These are phyloP conservation scores for Fusarium camptoceras DNA, from an alignment of 2,329 filamentous ascomycete species.

Conservation along the genomic window DNA sequence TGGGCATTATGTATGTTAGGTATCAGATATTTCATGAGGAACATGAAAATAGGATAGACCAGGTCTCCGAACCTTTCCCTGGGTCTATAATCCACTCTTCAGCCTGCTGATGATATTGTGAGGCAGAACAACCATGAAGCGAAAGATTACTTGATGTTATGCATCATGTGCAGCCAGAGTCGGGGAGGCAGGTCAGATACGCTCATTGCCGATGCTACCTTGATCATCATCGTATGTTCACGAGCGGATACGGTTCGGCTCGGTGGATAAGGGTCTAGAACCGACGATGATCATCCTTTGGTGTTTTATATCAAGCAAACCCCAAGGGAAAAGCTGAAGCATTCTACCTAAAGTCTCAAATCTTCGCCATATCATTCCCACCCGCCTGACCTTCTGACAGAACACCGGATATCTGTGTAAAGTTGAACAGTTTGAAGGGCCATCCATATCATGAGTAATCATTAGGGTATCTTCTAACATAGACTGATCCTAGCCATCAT, in stretches of 20 bases:
- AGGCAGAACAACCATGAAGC: accelerated
- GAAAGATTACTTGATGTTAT: background rate
- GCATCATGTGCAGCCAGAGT: background rate
- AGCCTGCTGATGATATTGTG: accelerated
- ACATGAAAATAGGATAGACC: accelerated
- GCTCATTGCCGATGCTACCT: background rate
- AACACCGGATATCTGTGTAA: background rate
- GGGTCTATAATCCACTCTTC: accelerated
- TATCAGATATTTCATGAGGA: background rate
- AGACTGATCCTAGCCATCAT: background rate
- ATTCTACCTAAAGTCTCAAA: accelerated
- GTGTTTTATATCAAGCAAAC: background rate
- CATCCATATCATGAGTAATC: too few species aligned
- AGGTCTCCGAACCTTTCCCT: background rate
- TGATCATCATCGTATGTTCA: background rate
- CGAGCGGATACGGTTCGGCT: slow-evolving; percentile 10
- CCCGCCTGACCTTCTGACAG: accelerated
- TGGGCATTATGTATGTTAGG: background rate
- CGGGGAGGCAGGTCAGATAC: background rate
- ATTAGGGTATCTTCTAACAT: slow-evolving; percentile 1
- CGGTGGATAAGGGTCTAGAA: background rate
- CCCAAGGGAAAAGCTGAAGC: background rate
- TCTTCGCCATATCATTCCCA: too few species aligned
- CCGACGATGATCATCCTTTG: background rate
- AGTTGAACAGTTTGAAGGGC: accelerated